A percentile compares a stretch with the other conserved stretches of the same genome.
These are phyloP conservation scores for Lactifluus subvellereus DNA, from an alignment of 768 basidiomycete genomes.

Conservation along the genomic window DNA sequence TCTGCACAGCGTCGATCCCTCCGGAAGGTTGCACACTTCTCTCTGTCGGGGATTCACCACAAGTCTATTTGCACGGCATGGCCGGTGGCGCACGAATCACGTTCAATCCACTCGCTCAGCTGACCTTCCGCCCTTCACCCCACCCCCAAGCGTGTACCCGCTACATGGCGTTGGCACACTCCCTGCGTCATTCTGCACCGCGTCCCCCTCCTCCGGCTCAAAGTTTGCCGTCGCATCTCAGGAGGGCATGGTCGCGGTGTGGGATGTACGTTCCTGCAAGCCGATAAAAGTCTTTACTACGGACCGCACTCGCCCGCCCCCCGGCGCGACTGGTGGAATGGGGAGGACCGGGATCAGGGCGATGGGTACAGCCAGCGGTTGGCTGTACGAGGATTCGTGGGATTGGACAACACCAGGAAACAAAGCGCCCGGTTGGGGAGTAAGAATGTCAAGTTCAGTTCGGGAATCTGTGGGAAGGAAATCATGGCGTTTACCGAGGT, in stretches of 20 bases:
- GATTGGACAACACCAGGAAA: conserved; percentile 53
- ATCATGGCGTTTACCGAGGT: conserved; percentile 90
- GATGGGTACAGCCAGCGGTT: conserved; percentile 42
- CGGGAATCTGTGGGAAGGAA: conserved; percentile 55
- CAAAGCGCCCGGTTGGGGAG: conserved; percentile 74
- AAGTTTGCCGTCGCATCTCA: conserved; percentile 84
- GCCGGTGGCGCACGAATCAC: conserved; percentile 55
- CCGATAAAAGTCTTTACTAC: conserved; percentile 67
- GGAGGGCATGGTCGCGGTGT: conserved; percentile 72
- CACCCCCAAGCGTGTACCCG: conserved; percentile 27
- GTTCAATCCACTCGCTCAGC: conserved; percentile 62
- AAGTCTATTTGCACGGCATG: conserved; percentile 77
- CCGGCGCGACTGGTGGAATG: conserved; percentile 15
- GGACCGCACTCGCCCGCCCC: conserved; percentile 33
- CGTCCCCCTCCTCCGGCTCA: conserved; percentile 67
- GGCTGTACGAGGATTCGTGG: conserved; percentile 58
- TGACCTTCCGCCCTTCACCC: conserved; percentile 53
- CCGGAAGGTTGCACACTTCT: conserved; percentile 83
- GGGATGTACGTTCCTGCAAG: conserved; percentile 73
- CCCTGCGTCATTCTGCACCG: conserved; percentile 74
- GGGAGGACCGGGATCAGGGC: conserved; percentile 26
- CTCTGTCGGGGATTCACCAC: conserved; percentile 85
- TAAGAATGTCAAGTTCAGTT: conserved; percentile 83
- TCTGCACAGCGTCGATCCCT: conserved; percentile 69
- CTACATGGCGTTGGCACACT: conserved; percentile 30